Evolutionary conservation across 768 basidiomycete species (phyloP).

Genomic region (Tulasnella calospora): DNA sequence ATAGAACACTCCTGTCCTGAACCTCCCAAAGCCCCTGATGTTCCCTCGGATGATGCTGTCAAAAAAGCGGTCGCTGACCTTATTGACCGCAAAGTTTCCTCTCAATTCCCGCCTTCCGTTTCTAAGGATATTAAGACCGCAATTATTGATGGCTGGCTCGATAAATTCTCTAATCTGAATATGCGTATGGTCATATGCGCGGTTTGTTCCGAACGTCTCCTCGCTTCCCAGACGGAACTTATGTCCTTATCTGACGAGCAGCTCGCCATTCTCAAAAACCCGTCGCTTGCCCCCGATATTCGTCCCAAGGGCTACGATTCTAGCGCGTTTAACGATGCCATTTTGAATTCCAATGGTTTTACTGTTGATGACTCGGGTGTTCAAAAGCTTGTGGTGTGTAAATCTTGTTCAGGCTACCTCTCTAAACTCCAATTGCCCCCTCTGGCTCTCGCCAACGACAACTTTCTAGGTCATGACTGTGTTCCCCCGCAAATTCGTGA

Average conservation of each 20-base stretch:
- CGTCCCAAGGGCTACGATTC: too few species aligned
- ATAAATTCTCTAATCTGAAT: not conserved
- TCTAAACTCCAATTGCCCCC: not conserved
- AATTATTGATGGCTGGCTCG: not conserved
- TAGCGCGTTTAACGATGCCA: too few species aligned
- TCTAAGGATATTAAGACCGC: not conserved
- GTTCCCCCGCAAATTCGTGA: not conserved
- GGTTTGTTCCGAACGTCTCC: not conserved
- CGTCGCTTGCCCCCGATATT: not conserved
- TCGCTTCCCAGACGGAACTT: not conserved
- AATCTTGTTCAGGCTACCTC: not conserved
- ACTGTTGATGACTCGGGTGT: too few species aligned
- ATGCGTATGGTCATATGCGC: not conserved
- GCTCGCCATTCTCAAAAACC: not conserved
- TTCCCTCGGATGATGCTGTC: too few species aligned
- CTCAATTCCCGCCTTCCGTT: not conserved
- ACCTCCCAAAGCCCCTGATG: too few species aligned
- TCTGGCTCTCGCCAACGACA: not conserved
- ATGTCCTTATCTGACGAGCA: not conserved
- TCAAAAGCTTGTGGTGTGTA: not conserved
- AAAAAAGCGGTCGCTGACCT: too few species aligned
- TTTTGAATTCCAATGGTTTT: too few species aligned
- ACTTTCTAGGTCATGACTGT: not conserved
- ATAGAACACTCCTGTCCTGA: too few species aligned
- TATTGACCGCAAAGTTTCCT: too few species aligned